These are phyloP conservation scores for Aphanomyces cochlioides DNA, from an alignment of 352 stramenopile genomes.

Conservation along the genomic window DNA sequence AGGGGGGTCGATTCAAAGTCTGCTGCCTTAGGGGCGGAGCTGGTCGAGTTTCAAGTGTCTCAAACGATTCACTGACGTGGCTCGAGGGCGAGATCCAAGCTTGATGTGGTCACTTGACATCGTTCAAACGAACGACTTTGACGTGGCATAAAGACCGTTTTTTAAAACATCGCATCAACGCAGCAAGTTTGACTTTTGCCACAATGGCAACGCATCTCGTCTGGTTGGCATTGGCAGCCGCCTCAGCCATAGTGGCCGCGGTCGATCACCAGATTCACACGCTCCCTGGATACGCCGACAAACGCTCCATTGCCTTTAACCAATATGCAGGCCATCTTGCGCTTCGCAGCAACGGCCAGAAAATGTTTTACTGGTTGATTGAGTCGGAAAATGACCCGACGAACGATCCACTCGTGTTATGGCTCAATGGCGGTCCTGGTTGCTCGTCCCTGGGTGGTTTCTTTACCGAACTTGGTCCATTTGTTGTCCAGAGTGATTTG, in stretches of 20 bases:
- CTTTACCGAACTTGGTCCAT: conserved; percentile 71
- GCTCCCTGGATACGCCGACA: conserved; percentile 44
- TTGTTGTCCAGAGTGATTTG: conserved; percentile 48
- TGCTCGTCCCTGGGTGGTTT: conserved; percentile 79
- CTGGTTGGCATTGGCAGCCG: conserved; percentile 13
- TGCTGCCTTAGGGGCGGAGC: too few relatives aligned
- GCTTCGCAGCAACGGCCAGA: conserved; percentile 43
- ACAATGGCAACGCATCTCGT: not conserved
- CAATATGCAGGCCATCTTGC: conserved; percentile 62
- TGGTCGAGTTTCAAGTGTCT: too few relatives aligned
- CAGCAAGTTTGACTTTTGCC: not conserved
- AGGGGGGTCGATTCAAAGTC: too few relatives aligned
- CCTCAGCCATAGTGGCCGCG: conserved; percentile 34
- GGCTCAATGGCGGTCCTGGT: conserved; percentile 88
- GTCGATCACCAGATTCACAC: conserved; percentile 41
- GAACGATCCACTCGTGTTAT: conserved; percentile 78
- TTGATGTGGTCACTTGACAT: too few relatives aligned
- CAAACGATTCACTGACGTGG: too few relatives aligned
- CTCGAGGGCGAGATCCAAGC: too few relatives aligned
- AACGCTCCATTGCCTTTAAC: conserved; percentile 50
- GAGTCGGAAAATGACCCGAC: conserved; percentile 47
- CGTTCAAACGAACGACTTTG: too few relatives aligned
- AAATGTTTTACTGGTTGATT: conserved; percentile 70
- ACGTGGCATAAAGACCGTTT: not conserved
- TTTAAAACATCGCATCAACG: not conserved